Base-by-base conservation (phyloP, 2,329 filamentous ascomycete species). In the Aspergillus puulaauensis region DNA sequence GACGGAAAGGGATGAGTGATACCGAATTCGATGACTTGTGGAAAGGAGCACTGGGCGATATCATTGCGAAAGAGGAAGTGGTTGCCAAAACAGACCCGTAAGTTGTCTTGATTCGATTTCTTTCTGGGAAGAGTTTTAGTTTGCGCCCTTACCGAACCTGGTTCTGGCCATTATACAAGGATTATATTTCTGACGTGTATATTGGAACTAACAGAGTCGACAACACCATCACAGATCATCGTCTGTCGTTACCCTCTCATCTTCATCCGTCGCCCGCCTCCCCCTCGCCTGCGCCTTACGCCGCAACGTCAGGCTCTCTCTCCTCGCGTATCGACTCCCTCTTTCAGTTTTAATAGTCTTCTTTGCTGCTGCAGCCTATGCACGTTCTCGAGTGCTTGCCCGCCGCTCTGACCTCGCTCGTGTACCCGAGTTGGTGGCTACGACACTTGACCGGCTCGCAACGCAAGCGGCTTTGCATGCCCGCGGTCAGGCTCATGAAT, bases 251-350 rank as follows among this genome's bases (percentile, higher is more conserved):
- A 79, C 79, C 75, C 85, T 97, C 83, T 85, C 86, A 77, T 93
- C 90, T 79, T 89, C 85, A 82, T 96, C 91, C 82, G 90, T 96
- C 88, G 90, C 93, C 84, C 85, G 89, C 77, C 83, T 98, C 89
- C 85, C 93, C 80, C 82, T 97, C 89, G 73, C 79, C 80, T 74
- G 78, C 66, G 72, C 77, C 70, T 65, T 77, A 74, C 76, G 77
- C 71, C 75, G 76, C 65, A 72, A 77, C 70, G 60, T 79, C 68
- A 67, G 77, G 74, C 75, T 78, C 71, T 73, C 77, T 75, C 70
- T 80, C 76, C 66, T 78, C 74, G 75, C 75, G 69, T 77, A 79
- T 79, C 72, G 77, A 79, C 68, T 79, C 74, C 76, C 77, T 79
- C 66, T 80, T 80, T 73, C 73, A 73, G 49, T 78, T 79, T 56